Conservation (phyloP, 164 flowering plant genomes). For the Dillenia suffruticosa region DNA sequence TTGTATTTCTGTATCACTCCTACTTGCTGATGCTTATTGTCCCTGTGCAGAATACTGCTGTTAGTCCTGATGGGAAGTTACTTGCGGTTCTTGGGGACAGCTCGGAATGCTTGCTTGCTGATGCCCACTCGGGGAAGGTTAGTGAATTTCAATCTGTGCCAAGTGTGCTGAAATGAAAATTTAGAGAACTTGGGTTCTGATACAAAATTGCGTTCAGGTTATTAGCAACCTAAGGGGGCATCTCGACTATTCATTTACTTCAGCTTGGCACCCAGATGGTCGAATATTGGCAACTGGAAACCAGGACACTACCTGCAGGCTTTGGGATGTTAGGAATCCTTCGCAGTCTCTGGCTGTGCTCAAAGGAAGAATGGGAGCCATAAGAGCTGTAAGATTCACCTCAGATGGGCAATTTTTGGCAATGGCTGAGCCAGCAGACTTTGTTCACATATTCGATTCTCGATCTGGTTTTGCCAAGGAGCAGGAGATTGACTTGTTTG, state of each 20-base stretch:
- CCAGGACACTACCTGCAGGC: slow-evolving; percentile 89
- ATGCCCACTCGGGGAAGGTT: slow-evolving; percentile 78
- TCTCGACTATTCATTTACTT: slow-evolving; percentile 81
- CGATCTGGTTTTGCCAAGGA: slow-evolving; percentile 38
- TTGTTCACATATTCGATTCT: slow-evolving; percentile 69
- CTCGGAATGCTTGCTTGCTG: slow-evolving; percentile 67
- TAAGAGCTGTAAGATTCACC: slow-evolving; percentile 69
- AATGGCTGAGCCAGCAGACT: slow-evolving; percentile 96
- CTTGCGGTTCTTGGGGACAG: slow-evolving; percentile 88
- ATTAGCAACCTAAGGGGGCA: slow-evolving; percentile 66
- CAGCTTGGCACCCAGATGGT: slow-evolving; percentile 97
- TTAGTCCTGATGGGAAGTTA: slow-evolving; percentile 78
- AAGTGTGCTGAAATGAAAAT: neutral
- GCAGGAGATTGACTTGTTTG: slow-evolving; percentile 88
- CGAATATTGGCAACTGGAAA: slow-evolving; percentile 81
- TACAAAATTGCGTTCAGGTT: slow-evolving; percentile 27
- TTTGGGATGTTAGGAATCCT: slow-evolving; percentile 85
- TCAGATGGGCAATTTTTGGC: slow-evolving; percentile 85
- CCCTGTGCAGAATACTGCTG: slow-evolving; percentile 61
- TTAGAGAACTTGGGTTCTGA: neutral
- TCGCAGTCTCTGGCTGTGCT: slow-evolving; percentile 64
- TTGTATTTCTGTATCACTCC: neutral
- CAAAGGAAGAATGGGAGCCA: slow-evolving; percentile 90
- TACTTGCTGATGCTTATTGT: neutral
- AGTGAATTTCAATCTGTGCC: neutral